Percentiles rank a stretch among this genome's conserved stretches.
Evolutionary conservation across 495 filamentous ascomycete species (phyloP).

Genomic region (Lepraria neglecta): DNA sequence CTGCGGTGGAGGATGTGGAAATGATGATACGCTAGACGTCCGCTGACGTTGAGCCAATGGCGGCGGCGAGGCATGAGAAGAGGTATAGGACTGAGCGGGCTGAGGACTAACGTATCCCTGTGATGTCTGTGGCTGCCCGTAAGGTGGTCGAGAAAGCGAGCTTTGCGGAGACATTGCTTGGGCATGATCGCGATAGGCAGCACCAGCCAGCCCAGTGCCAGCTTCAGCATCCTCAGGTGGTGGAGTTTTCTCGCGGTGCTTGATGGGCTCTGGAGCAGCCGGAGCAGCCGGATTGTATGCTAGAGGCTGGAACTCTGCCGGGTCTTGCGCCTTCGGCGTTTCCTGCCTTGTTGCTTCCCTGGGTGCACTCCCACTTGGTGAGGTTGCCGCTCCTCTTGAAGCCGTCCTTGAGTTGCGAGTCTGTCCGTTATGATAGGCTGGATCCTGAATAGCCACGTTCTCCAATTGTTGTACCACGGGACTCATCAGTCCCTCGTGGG

Average conservation of each 20-base stretch:
- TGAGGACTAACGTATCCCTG: conserved; percentile 34
- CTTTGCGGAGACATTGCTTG: conserved; percentile 28
- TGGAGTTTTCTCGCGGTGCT: conserved; percentile 83
- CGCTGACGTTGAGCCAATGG: conserved; percentile 22
- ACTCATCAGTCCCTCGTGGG: conserved; percentile 55
- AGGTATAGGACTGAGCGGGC: conserved; percentile 26
- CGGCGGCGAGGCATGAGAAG: conserved; percentile 36
- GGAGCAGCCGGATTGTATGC: conserved; percentile 89
- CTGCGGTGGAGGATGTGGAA: conserved; percentile 34
- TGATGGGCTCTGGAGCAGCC: conserved; percentile 73
- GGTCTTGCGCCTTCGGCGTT: conserved; percentile 31
- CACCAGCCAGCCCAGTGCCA: conserved; percentile 65
- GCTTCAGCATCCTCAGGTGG: conserved; percentile 65
- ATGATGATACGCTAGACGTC: conserved; percentile 31
- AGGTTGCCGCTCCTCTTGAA: conserved; percentile 18
- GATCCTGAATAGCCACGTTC: conserved; percentile 64
- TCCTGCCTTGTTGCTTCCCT: conserved; percentile 26
- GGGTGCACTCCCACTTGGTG: conserved; percentile 25
- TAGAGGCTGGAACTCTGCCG: conserved; percentile 58
- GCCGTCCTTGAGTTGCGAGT: conserved; percentile 43
- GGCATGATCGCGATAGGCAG: conserved; percentile 58
- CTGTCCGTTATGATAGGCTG: conserved; percentile 51
- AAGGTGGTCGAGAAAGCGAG: conserved; percentile 29
- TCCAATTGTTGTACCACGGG: conserved; percentile 81
- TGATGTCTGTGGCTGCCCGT: conserved; percentile 22